Base-by-base conservation (phyloP, 1,139 yeast species). In the Scheffersomyces segobiensis region DNA sequence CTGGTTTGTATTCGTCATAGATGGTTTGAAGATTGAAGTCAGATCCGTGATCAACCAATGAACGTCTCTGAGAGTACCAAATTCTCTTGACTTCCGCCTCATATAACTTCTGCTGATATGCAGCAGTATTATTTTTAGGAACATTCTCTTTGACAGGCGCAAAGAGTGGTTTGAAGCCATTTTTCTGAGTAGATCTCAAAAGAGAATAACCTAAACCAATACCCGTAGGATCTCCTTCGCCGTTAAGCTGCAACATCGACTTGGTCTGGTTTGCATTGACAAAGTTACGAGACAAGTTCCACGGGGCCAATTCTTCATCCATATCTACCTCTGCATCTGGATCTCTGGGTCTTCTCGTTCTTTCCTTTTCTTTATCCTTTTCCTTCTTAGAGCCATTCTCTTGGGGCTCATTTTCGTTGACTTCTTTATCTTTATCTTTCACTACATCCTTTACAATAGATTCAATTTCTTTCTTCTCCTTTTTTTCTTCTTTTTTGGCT, bases 211-310 rank as follows among this genome's bases (percentile, higher is more conserved):
- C 97, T 62, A 91, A 89, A 0, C 97, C 96, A 62, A 91, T 86
- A 46, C 97, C 97, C 0, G 97, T 88, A 2, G 97, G 97, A 71
- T 95, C 99, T 55, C 98, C 99, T 60, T 89, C 96, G n/a, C 98
- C 98, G 69, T 92, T 93, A 50, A 96, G 84, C 69, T 93, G 98
- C 53, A 96, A 81, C 98, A 95, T 95, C 0, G 98, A 96, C 67
- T 96, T 93, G 57, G 98, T 96, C 70, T 93, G 98, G 46, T 97
- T 93, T 6, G 99, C 96, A 70, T 88, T 90, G 60, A 93, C 87
- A 68, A 96, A 96, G 71, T 95, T 96, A 61, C 93, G 82, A 0
- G 98, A 88, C 20, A 90, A 82, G 71, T 91, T 93, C 99, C 99
- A 96, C 0, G 98, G 96, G 0, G 98, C 89, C 55, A 92, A 76